Percentiles rank a stretch among this genome's conserved stretches.
Evolutionary conservation across 2,329 filamentous ascomycete species (phyloP).

Genomic region (Colletotrichum truncatum): DNA sequence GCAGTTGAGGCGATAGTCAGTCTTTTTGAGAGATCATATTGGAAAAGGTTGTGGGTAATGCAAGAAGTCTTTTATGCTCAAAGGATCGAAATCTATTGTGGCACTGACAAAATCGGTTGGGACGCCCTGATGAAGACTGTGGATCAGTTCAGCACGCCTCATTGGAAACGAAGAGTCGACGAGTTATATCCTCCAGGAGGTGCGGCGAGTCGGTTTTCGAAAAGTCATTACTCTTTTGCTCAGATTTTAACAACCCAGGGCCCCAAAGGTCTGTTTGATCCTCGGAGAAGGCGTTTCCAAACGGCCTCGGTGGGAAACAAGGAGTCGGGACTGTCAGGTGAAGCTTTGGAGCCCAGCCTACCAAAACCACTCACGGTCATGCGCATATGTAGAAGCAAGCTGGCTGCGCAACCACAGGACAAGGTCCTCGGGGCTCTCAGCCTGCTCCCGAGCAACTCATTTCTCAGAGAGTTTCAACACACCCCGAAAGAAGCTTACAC

Average conservation of each 20-base stretch:
- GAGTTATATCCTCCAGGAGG: neutral
- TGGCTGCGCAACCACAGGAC: neutral
- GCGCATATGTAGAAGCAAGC: neutral
- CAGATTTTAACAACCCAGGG: neutral
- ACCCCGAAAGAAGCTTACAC: neutral
- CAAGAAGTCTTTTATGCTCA: neutral
- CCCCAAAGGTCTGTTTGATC: neutral
- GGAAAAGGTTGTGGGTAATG: neutral
- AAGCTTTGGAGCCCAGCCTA: too few relatives aligned
- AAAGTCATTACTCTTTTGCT: neutral
- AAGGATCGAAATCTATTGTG: rapidly evolving
- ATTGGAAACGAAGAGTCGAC: too few relatives aligned
- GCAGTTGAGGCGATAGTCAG: too few relatives aligned
- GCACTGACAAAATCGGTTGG: rapidly evolving
- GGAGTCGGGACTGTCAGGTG: too few relatives aligned
- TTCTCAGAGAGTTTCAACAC: neutral
- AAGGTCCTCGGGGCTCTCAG: neutral
- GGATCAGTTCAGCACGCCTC: too few relatives aligned
- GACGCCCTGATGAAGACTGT: too few relatives aligned
- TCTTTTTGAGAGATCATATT: neutral
- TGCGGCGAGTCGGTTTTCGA: neutral
- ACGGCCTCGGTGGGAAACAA: too few relatives aligned
- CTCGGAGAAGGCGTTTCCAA: too few relatives aligned
- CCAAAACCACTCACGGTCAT: neutral
- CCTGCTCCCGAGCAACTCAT: rapidly evolving